Conservation (phyloP, 331 rosid species). For the Rhamnella rubrinervis region DNA sequence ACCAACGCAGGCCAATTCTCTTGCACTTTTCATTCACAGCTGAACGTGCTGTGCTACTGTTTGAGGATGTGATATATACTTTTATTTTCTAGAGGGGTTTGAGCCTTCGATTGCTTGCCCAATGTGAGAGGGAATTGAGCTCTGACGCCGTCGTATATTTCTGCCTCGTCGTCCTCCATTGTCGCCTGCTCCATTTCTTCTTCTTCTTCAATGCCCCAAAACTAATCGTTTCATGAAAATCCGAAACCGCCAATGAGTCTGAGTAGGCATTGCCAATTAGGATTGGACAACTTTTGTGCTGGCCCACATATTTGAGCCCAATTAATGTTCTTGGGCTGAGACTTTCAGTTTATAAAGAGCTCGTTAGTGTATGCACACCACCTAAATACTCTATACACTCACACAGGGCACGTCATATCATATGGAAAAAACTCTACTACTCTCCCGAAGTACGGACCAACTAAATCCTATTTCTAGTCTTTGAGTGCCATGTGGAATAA, state of each 20-base stretch:
- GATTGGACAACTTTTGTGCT: too few species aligned
- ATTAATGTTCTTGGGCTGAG: too few species aligned
- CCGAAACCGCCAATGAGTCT: background rate
- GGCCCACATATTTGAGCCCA: too few species aligned
- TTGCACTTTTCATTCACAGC: background rate
- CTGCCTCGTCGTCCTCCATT: constrained; percentile 56
- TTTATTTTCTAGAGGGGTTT: constrained; percentile 65
- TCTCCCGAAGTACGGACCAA: too few species aligned
- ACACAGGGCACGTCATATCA: too few species aligned
- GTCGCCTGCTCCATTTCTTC: background rate
- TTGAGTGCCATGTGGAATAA: too few species aligned
- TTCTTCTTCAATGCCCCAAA: background rate
- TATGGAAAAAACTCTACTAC: too few species aligned
- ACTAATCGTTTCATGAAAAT: background rate
- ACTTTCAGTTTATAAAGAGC: too few species aligned
- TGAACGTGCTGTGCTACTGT: background rate
- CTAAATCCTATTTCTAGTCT: too few species aligned
- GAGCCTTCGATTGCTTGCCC: constrained; percentile 86
- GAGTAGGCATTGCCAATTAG: too few species aligned
- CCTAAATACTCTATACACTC: too few species aligned
- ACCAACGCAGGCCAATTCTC: constrained; percentile 8
- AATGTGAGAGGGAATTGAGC: constrained; percentile 79
- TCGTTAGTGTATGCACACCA: too few species aligned
- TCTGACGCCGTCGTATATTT: constrained; percentile 67
- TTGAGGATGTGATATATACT: background rate